Evolutionary conservation across 164 flowering plant genomes (phyloP).

Genomic region (Warburgia ugandensis): DNA sequence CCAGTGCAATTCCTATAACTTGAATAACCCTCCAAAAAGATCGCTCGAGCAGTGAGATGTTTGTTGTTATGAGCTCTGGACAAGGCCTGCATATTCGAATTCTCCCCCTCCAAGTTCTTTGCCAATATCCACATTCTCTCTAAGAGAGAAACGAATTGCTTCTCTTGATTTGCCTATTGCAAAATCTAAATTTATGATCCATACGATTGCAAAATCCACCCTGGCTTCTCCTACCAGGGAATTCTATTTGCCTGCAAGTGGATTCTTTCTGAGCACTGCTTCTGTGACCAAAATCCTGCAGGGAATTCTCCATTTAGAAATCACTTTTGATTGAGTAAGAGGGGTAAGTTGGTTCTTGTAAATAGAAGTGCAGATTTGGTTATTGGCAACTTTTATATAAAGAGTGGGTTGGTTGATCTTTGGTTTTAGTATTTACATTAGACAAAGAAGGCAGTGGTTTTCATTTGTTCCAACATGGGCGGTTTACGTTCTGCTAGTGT

Average conservation of each 20-base stretch:
- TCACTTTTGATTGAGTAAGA: constrained; percentile 38
- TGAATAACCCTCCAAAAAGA: constrained; percentile 10
- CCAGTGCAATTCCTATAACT: constrained; percentile 31
- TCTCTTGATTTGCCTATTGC: constrained; percentile 58
- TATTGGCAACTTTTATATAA: constrained; percentile 39
- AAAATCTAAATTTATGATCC: constrained; percentile 26
- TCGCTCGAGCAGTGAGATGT: constrained; percentile 22
- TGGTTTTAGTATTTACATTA: constrained; percentile 6
- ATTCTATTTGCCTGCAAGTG: constrained; percentile 13
- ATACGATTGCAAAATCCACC: constrained; percentile 62
- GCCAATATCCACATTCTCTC: constrained; percentile 81
- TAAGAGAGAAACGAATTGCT: constrained; percentile 54
- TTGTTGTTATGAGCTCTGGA: constrained; percentile 50
- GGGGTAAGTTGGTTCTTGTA: too few species aligned
- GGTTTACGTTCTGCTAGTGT: too few species aligned
- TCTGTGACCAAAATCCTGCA: constrained; percentile 78
- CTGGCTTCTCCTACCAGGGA: constrained; percentile 81
- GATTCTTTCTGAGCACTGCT: constrained; percentile 37
- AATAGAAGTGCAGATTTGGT: constrained; percentile 25
- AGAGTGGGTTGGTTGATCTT: constrained; percentile 27
- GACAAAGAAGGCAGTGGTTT: too few species aligned
- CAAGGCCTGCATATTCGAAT: constrained; percentile 75
- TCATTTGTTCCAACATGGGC: too few species aligned
- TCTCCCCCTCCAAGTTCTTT: constrained; percentile 96
- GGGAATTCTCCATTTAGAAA: constrained; percentile 85